Base-by-base conservation (phyloP, 1,139 yeast genomes). In the Nakaseomyces delphensis region DNA sequence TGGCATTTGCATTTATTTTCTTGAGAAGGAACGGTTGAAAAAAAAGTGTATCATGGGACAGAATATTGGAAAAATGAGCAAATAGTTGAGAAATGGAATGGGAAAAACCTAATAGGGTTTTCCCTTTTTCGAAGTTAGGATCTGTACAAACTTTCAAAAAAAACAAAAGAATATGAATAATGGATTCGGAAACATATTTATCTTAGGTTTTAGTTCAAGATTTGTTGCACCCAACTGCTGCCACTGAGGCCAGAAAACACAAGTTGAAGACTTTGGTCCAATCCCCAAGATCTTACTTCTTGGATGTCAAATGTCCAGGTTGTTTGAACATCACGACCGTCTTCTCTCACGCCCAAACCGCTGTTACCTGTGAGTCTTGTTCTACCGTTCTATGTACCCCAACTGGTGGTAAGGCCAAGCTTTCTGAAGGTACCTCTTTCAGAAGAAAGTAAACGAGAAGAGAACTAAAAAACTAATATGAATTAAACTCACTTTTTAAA, bases 281-380 rank as follows among this genome's bases (percentile, higher is more conserved):
- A 73, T 71, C 83, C 56, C 98, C 98, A 74, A 86, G 97, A 79
- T 89, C 97, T 53, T 91, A 77, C 82, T 91, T 91, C 85, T 87
- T 91, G 96, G 98, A 91, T 68, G 97, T 91, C 63, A 89, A 89
- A 75, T 91, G 97, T 76, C 97, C 94, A 73, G 97, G 98, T 64
- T 91, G 98, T 76, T 79, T 91, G 70, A 84, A 83, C 81, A 91
- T 91, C 77, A 89, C 98, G 73, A 91, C 97, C 59, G 96, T 91
- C 62, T 91, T 91, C 83, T 89, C 97, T 59, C 98, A 91, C 75
- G 97, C 98, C 56, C 98, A 91, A 78, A 91, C 97, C 62, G 97
- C 96, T 63, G 98, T 91, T 68, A 84, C 96, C 68, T 91, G 98
- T 78, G 97, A 93, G 67, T 81, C 94, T 56, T 91, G 98, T 75